A percentile compares a stretch with the other conserved stretches of the same genome.
Evolutionary conservation across 2,329 filamentous ascomycete species (phyloP).

Genomic region (Fusarium nanum): DNA sequence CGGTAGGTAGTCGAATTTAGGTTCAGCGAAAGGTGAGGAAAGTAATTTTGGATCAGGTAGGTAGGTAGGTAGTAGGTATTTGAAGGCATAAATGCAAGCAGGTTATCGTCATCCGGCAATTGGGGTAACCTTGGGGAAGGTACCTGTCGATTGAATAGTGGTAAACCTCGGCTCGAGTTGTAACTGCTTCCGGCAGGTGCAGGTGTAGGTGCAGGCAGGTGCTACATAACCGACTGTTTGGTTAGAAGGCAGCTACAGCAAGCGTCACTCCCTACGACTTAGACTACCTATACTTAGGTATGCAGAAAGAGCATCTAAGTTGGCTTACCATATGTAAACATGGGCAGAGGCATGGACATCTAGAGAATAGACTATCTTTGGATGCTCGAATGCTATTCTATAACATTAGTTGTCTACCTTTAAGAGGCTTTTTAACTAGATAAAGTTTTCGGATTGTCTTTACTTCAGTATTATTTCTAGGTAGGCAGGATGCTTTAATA

Average conservation of each 20-base stretch:
- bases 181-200: background rate
- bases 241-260: background rate
- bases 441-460: no score
- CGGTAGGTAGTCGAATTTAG: background rate
- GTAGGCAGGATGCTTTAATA: background rate
- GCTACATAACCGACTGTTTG: background rate
- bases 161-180: constrained; percentile 40
- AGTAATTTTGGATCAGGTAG: background rate
- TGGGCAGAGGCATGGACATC: background rate
- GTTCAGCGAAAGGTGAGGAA: background rate
- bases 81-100: background rate
- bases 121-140: constrained; percentile 1
- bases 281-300: no score
- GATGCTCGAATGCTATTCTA: background rate
- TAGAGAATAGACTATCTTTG: background rate
- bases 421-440: background rate
- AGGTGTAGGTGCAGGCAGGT: background rate
- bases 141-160: background rate
- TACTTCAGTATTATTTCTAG: no score
- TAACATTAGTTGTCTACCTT: background rate
- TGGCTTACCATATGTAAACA: background rate
- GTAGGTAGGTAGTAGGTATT: background rate
- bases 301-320: background rate
- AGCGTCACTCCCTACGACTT: background rate
- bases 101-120: constrained; percentile 28